phyloP scores from a whole-genome alignment of 2,329 filamentous ascomycete species.

The Penicillium carneum region DNA sequence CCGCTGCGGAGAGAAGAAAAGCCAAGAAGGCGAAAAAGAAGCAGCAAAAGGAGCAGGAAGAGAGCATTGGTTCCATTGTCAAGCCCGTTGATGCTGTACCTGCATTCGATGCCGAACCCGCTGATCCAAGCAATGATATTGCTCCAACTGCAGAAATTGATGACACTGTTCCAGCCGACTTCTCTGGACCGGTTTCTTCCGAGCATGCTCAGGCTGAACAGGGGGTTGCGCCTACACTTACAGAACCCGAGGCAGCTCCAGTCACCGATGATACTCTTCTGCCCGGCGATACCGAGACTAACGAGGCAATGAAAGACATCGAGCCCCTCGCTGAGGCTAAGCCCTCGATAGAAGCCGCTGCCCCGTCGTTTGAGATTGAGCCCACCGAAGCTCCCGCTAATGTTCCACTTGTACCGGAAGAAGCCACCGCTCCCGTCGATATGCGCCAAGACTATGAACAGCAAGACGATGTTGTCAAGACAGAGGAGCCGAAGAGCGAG shows the following conservation, averaged over 20 bases:
- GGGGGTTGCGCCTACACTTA: not conserved
- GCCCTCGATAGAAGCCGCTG: not conserved
- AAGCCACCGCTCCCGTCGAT: conserved; percentile 1
- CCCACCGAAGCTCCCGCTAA: conserved; percentile 2
- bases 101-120: not conserved
- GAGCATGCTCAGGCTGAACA: conserved; percentile 1
- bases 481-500: conserved; percentile 14
- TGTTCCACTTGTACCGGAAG: conserved; percentile 5
- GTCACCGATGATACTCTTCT: conserved; percentile 2
- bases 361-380: not conserved
- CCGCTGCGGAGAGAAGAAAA: conserved; percentile 27
- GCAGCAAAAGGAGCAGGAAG: conserved; percentile 25
- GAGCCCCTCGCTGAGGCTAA: not conserved
- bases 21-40: conserved; percentile 32
- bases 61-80: conserved; percentile 1
- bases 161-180: not conserved
- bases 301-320: not conserved
- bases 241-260: not conserved
- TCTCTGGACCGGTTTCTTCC: not conserved
- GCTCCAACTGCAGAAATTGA: conserved; percentile 12
- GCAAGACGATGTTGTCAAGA: not conserved
- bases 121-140: not conserved
- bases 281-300: not conserved
- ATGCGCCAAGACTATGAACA: conserved; percentile 7
- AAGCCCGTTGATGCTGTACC: conserved; percentile 10